Base-by-base conservation (phyloP, 495 filamentous ascomycete species). In the Penicillium psychrofluorescens region DNA sequence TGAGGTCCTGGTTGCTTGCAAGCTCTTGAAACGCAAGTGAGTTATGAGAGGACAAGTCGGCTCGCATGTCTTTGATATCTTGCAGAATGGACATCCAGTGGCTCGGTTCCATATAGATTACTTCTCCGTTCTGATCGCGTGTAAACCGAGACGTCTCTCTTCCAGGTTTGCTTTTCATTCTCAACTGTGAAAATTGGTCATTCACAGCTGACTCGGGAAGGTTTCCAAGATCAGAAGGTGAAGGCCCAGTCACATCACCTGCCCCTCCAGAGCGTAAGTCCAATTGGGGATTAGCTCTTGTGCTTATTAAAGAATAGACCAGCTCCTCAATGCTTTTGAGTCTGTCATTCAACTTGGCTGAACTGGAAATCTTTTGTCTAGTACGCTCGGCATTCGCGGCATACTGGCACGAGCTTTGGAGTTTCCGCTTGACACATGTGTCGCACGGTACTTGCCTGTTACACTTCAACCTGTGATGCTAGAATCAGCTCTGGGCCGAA, bases 11-110 rank as follows among this genome's bases (percentile, higher is more conserved):
- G 11, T 8, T 14, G 14, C 32, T 28, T 11, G 34, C 16, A 8
- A 10, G 13, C 15, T 37, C 34, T 14, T 29, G 11, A 15, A 12
- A 29, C 11, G 41, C 7, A 28, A 7, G 8, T 8, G 35, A 44
- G 9, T 16, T 22, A 22, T 37, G 49, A 16, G 62, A 50, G 33
- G 57, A 55, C 12, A 49, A 51, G 44, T 61, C 54, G 32, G 60
- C 61, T 32, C 65, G 61, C 36, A 61, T 54, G 29, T 61, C 63
- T 43, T 59, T 66, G 30, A 66, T 59, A 45, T 63, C 51, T 13
- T 79, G 70, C 13, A 79, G 51, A 34, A 81, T 75, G n/a, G 76
- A 72, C 54, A 77, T 68, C 58, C 74, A 78, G 38, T 80, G 73
- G 36, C 74, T 75, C 8, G 70, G 68, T 1, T 71, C 74, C 8